Base-by-base conservation (phyloP, 2,329 filamentous ascomycete genomes). In the Colletotrichum orbiculare region DNA sequence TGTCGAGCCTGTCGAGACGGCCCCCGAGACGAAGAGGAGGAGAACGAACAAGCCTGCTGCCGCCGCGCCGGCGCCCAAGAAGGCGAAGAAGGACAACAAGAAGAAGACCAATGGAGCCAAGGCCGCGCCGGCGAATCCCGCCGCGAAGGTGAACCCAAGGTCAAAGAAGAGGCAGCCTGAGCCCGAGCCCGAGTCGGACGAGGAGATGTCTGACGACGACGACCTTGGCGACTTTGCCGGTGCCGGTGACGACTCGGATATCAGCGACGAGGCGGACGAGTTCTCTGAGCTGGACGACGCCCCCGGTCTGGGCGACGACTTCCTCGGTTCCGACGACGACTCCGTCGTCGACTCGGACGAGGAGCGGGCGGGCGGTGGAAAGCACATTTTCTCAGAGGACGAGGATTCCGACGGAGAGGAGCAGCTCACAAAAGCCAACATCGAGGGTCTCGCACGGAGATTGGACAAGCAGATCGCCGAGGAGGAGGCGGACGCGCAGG, bases 341-440 rank as follows among this genome's bases (percentile, higher is more conserved):
- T 89, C 89, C 0, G 86, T 89, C 52, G 85, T 88, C 71, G 91
- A 95, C 74, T 95, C 92, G 11, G 92, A 94, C 68, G 85, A 88
- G 47, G 87, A 88, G 37, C 78, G 33, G 80, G 80, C 57, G 74
- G 78, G 84, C 78, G 75, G 85, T 69, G 77, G 77, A 67, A 81
- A 85, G 72, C 87, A 90, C 69, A 93, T 97, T 83, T 99, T 97
- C 83, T 98, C 96, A 0, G 96, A 98, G 69, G 95, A 98, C 73
- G 94, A 96, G 71, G 92, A 94, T 55, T 94, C 91, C 1, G 93
- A 96, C 71, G 90, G 89, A 6, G 93, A 97, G 79, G 94, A 97
- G 79, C 91, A 90, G 76, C 85, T 99, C 70, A 99, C 93, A 55
- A 94, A 94, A 2, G 96, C 96, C 68, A 99, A 99, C 78, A 98